Percentiles rank a stretch among this genome's conserved stretches.
These are phyloP conservation scores for Claviceps spartinae DNA, from an alignment of 2,329 filamentous ascomycete species.

Conservation along the genomic window DNA sequence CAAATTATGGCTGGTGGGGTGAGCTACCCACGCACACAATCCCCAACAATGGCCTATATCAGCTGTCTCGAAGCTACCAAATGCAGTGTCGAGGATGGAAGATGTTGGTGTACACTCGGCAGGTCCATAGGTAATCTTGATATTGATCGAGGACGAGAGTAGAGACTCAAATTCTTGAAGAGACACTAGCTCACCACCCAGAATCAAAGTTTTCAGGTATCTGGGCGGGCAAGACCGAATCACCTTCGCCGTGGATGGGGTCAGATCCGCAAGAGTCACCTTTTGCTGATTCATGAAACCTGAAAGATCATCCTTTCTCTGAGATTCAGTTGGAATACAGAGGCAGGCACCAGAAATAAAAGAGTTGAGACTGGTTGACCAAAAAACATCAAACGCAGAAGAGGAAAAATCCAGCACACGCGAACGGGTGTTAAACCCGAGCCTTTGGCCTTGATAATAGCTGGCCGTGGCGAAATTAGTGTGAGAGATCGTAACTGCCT, in stretches of 20 bases:
- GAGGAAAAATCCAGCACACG: conserved; percentile 19
- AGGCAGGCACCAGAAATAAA: conserved; percentile 4
- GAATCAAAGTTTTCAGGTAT: not conserved
- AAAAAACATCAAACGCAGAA: conserved; percentile 6
- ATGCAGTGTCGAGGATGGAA: conserved; percentile 3
- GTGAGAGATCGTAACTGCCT: not conserved
- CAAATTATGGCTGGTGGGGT: not conserved
- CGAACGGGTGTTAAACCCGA: conserved; percentile 7
- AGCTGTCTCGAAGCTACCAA: too few relatives aligned
- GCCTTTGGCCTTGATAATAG: conserved; percentile 18
- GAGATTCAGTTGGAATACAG: conserved; percentile 6
- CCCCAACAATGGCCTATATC: not conserved
- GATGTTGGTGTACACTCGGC: conserved; percentile 7
- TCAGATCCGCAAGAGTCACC: not conserved
- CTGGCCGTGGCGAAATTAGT: not conserved
- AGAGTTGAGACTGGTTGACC: conserved; percentile 1
- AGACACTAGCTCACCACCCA: conserved; percentile 8
- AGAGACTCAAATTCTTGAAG: conserved; percentile 1
- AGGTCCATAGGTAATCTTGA: conserved; percentile 12
- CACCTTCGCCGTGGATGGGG: not conserved
- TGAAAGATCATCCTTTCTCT: conserved; percentile 1
- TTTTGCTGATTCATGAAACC: not conserved
- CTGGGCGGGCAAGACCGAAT: not conserved
- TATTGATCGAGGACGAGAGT: not conserved
- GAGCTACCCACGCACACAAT: not conserved